These are phyloP conservation scores for Silene uniflora DNA, from an alignment of 148 eudicot species.

Conservation along the genomic window DNA sequence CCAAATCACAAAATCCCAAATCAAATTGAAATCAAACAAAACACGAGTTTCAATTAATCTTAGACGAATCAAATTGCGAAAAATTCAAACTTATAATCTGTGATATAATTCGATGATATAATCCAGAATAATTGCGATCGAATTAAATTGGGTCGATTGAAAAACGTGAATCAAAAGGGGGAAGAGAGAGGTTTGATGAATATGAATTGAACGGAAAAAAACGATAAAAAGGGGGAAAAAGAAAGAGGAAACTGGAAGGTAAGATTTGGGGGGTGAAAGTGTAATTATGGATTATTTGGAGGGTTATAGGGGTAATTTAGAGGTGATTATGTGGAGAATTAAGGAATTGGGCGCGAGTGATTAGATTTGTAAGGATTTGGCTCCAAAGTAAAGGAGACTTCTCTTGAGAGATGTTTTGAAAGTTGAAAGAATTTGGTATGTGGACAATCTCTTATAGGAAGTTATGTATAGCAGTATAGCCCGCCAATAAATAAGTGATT, in stretches of 20 bases:
- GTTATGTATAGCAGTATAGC: no score
- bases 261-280: not conserved
- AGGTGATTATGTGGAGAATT: not conserved
- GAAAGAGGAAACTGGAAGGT: conserved; percentile 17
- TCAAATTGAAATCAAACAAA: conserved; percentile 13
- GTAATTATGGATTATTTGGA: not conserved
- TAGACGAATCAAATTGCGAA: not conserved
- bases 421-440: no score
- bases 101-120: not conserved
- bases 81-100: not conserved
- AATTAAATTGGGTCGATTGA: not conserved
- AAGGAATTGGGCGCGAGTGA: conserved; percentile 16
- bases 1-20: conserved; percentile 5
- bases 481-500: no score
- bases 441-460: no score
- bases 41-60: not conserved
- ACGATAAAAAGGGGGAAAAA: conserved; percentile 14
- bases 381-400: no score
- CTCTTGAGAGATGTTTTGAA: no score
- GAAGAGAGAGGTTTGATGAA: not conserved
- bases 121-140: not conserved
- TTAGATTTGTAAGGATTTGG: not conserved
- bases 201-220: not conserved
- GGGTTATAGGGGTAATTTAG: conserved; percentile 14
- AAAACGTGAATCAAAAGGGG: not conserved